Evolutionary conservation across 2,329 filamentous ascomycete species (phyloP).

Genomic region (Xylariaceae sp.): DNA sequence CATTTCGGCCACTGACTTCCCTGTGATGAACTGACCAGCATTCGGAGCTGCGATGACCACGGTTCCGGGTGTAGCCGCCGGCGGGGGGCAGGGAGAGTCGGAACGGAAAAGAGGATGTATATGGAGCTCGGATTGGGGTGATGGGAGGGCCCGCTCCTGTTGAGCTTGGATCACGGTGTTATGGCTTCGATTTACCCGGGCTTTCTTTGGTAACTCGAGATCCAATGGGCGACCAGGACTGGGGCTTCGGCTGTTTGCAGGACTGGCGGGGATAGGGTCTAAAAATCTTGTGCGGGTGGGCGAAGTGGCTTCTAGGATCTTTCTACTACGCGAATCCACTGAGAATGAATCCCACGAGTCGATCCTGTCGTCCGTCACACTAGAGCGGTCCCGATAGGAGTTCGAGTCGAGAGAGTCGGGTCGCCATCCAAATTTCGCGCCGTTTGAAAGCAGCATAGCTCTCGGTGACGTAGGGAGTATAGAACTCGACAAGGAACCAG

Average conservation of each 20-base stretch:
- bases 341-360: slow-evolving; percentile 70
- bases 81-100: slow-evolving; percentile 62
- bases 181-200: slow-evolving; percentile 46
- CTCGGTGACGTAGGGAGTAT: slow-evolving; percentile 53
- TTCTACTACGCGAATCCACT: slow-evolving; percentile 57
- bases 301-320: slow-evolving; percentile 48
- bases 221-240: slow-evolving; percentile 59
- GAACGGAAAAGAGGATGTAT: slow-evolving; percentile 75
- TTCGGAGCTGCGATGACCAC: slow-evolving; percentile 65
- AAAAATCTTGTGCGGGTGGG: slow-evolving; percentile 48
- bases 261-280: slow-evolving; percentile 66
- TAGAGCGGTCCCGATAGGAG: slow-evolving; percentile 31
- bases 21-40: slow-evolving; percentile 58
- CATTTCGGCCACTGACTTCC: slow-evolving; percentile 48
- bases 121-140: slow-evolving; percentile 53
- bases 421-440: slow-evolving; percentile 37
- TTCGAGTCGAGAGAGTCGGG: slow-evolving; percentile 45
- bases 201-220: slow-evolving; percentile 43
- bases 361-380: slow-evolving; percentile 55
- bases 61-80: slow-evolving; percentile 62
- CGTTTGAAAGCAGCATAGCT: slow-evolving; percentile 46
- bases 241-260: slow-evolving; percentile 57
- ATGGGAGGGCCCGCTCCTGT: slow-evolving; percentile 34
- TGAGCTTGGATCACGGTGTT: slow-evolving; percentile 39
- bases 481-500: slow-evolving; percentile 43